These are phyloP conservation scores for Orbilia ellipsospora DNA, from an alignment of 2,329 filamentous ascomycete genomes.

Conservation along the genomic window DNA sequence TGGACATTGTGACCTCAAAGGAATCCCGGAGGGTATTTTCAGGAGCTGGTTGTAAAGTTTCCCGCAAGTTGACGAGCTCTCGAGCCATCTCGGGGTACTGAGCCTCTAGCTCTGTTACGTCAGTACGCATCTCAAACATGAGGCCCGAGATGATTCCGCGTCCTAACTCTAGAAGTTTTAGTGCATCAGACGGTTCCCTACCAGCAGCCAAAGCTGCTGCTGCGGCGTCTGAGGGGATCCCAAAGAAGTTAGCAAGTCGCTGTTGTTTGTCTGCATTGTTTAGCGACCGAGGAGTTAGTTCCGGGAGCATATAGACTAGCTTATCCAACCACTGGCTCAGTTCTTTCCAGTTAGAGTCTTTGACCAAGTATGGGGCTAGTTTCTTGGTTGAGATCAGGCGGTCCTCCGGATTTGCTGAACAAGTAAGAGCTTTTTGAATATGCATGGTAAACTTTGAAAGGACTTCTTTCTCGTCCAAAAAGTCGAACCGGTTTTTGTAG, in stretches of 20 bases:
- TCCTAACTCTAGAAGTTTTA: constrained; percentile 58
- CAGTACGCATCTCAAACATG: constrained; percentile 56
- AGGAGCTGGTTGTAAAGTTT: not conserved
- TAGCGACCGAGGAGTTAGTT: not conserved
- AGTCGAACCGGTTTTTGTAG: no score
- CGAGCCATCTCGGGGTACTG: constrained; percentile 44
- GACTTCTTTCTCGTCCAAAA: no score
- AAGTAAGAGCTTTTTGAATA: no score
- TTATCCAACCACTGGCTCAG: no score
- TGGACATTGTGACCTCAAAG: not conserved
- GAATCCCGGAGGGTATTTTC: not conserved
- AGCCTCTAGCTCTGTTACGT: constrained; percentile 30
- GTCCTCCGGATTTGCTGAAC: no score
- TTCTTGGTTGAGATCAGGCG: no score
- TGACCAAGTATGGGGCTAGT: no score
- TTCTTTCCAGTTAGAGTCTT: no score
- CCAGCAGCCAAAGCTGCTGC: constrained; percentile 32
- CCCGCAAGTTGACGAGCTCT: not conserved
- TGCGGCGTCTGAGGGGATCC: not conserved
- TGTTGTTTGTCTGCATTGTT: constrained; percentile 8
- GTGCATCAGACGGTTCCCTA: constrained; percentile 36
- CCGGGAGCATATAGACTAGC: not conserved
- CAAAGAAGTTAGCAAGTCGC: not conserved
- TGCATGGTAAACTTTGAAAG: no score
- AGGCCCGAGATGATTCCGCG: constrained; percentile 59